phyloP scores from a whole-genome alignment of 768 basidiomycete species.

The Collybia sp. region DNA sequence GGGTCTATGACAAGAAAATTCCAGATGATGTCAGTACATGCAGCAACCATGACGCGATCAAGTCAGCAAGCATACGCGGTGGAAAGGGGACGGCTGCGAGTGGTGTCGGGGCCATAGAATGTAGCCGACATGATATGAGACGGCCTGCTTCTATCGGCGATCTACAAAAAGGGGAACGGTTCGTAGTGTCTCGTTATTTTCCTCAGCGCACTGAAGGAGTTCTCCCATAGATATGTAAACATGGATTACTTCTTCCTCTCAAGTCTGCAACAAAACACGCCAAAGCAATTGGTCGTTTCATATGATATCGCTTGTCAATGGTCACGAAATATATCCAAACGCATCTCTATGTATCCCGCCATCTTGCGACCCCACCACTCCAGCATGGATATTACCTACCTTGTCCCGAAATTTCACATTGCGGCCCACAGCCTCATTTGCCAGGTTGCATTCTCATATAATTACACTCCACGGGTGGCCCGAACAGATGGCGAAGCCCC shows the following conservation, averaged over 20 bases:
- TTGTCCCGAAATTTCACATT: background rate
- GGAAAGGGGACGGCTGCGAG: conserved; percentile 16
- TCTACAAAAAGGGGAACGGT: conserved; percentile 13
- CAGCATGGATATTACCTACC: conserved; percentile 2
- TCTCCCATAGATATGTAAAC: conserved; percentile 17
- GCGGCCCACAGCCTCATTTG: background rate
- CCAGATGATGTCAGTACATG: too few species aligned
- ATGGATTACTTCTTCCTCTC: conserved; percentile 21
- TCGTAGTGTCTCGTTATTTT: background rate
- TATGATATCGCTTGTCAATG: conserved; percentile 28
- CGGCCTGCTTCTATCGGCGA: conserved; percentile 20
- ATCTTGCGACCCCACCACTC: background rate
- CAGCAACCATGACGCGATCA: too few species aligned
- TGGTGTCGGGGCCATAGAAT: conserved; percentile 22
- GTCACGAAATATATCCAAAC: conserved; percentile 1
- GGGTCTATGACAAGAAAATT: too few species aligned
- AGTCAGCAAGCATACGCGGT: conserved; percentile 5
- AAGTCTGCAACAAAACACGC: conserved; percentile 4
- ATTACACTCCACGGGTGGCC: conserved; percentile 14
- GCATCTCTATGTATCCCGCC: conserved; percentile 1
- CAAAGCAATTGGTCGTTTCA: conserved; percentile 11
- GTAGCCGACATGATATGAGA: conserved; percentile 24
- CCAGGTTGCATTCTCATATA: conserved; percentile 18
- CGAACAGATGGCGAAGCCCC: conserved; percentile 25
- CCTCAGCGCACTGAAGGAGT: too few species aligned